Conservation (phyloP, 495 filamentous ascomycete species). For the Aspergillus mulundensis region DNA sequence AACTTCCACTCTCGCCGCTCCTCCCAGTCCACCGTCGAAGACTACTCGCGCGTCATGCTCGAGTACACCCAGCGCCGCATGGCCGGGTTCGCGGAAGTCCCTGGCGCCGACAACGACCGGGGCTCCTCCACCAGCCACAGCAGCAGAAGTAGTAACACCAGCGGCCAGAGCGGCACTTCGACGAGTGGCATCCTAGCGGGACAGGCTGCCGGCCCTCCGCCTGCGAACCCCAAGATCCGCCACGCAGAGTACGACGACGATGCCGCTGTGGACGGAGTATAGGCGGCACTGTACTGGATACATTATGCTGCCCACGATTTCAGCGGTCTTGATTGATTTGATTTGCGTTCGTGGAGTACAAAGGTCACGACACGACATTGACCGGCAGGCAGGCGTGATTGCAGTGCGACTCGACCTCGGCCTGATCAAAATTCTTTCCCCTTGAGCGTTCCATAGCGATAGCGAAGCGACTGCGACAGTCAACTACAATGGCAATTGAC, state of each 20-base stretch:
- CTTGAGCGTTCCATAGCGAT: neutral
- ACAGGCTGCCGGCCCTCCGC: neutral
- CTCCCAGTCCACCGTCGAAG: slow-evolving; percentile 26
- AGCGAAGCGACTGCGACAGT: neutral
- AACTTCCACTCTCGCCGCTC: neutral
- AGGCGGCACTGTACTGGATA: neutral
- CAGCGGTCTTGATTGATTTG: no score
- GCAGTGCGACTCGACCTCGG: neutral
- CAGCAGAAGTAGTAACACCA: slow-evolving; percentile 33
- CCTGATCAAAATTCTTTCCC: neutral
- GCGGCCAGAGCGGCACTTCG: slow-evolving; percentile 27
- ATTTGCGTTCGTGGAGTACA: no score
- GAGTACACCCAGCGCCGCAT: slow-evolving; percentile 45
- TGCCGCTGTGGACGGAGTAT: neutral
- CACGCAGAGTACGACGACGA: neutral
- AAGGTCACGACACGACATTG: no score
- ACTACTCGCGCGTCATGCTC: slow-evolving; percentile 46
- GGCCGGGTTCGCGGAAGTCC: slow-evolving; percentile 31
- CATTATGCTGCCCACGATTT: neutral
- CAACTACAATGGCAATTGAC: neutral
- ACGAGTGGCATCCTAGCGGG: slow-evolving; percentile 11
- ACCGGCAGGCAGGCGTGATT: neutral
- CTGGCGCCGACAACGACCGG: slow-evolving; percentile 13
- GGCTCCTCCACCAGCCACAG: slow-evolving; percentile 24
- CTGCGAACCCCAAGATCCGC: neutral